Conservation (phyloP, 2,329 filamentous ascomycete species). For the Ceratocystis cubensis region DNA sequence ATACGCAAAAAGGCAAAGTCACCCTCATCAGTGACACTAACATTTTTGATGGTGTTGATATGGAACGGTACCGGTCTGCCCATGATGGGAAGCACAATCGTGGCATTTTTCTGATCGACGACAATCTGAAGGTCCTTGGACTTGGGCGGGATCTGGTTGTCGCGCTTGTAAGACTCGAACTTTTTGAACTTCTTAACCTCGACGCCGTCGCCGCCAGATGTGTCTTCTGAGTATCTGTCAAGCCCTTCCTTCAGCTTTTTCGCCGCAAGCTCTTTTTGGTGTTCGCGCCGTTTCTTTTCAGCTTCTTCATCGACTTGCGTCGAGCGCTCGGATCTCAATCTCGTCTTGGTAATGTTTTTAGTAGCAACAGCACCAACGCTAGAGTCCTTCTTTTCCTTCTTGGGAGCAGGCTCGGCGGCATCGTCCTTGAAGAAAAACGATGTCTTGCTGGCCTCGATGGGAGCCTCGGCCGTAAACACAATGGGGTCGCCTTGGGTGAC, state of each 20-base stretch:
- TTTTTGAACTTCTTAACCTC: constrained; percentile 97
- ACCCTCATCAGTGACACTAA: constrained; percentile 91
- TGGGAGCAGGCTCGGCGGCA: constrained; percentile 72
- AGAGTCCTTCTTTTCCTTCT: constrained; percentile 76
- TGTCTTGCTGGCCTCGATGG: constrained; percentile 81
- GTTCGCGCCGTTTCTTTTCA: constrained; percentile 73
- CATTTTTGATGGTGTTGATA: constrained; percentile 96
- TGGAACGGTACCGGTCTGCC: constrained; percentile 95
- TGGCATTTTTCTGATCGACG: constrained; percentile 80
- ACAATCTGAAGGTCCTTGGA: constrained; percentile 80
- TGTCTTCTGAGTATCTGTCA: constrained; percentile 73
- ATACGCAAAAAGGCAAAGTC: constrained; percentile 90
- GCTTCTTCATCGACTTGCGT: constrained; percentile 80
- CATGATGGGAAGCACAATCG: constrained; percentile 91
- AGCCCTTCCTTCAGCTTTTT: constrained; percentile 89
- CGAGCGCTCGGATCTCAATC: constrained; percentile 80
- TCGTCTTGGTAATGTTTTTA: constrained; percentile 89
- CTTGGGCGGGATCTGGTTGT: constrained; percentile 77
- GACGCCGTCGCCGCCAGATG: constrained; percentile 72
- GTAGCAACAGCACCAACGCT: constrained; percentile 78
- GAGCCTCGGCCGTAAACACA: constrained; percentile 86
- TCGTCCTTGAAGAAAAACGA: constrained; percentile 99
- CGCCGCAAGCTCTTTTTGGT: constrained; percentile 74
- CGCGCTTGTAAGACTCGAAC: constrained; percentile 97
- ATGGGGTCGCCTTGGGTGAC: constrained; percentile 67